Percentiles rank a stretch among this genome's conserved stretches.
Evolutionary conservation across 306 rosid species (phyloP).

Genomic region (Cucurbita argyrosperma): DNA sequence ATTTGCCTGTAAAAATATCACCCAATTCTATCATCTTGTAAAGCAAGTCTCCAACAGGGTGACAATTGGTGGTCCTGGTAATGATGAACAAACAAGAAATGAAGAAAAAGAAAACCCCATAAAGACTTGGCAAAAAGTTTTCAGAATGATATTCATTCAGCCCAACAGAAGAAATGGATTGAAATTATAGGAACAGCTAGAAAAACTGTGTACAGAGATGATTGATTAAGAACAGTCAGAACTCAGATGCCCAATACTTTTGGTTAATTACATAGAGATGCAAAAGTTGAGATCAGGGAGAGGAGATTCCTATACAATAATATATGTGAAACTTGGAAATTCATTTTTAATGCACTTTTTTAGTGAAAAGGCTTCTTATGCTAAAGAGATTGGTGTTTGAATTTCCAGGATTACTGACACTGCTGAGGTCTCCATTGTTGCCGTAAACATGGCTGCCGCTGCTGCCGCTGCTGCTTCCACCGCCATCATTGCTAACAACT

Average conservation of each 20-base stretch:
- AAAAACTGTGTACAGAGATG: not conserved
- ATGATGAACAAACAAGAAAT: not conserved
- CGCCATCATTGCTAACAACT: not conserved
- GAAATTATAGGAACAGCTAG: not conserved
- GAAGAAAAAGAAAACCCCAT: not conserved
- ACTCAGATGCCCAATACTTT: not conserved
- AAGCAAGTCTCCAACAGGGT: not conserved
- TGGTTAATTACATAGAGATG: not conserved
- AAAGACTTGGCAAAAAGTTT: not conserved
- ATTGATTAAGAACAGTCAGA: not conserved
- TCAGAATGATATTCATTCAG: not conserved
- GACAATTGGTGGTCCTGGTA: not conserved
- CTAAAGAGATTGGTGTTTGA: constrained; percentile 41
- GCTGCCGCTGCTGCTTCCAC: not conserved
- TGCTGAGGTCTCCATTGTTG: not conserved
- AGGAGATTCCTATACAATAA: constrained; percentile 1
- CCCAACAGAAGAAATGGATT: not conserved
- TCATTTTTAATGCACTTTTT: constrained; percentile 38
- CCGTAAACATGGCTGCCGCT: not conserved
- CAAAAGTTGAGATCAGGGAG: not conserved
- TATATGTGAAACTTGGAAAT: not conserved
- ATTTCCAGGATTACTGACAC: constrained; percentile 10
- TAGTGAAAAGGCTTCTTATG: constrained; percentile 62
- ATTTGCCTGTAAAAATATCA: not conserved
- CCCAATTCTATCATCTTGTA: not conserved